These are phyloP conservation scores for Nakaseomyces bracarensis DNA, from an alignment of 1,139 yeast species.

Conservation along the genomic window DNA sequence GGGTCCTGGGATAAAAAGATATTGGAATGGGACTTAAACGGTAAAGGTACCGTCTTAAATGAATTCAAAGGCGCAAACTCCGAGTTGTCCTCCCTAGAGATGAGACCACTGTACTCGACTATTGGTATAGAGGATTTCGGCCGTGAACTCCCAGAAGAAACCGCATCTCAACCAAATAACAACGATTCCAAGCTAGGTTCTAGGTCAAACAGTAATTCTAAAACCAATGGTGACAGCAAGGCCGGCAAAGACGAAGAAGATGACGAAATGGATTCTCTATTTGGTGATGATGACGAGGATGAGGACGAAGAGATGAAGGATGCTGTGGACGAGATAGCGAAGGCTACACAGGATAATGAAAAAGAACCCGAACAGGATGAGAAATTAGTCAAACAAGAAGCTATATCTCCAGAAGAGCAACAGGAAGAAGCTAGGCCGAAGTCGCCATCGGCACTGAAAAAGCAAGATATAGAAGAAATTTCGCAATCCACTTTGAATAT, in stretches of 20 bases:
- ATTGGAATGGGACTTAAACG: slow-evolving; percentile 77
- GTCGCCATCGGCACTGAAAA: background rate
- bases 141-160: slow-evolving; percentile 6
- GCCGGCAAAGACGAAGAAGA: slow-evolving; percentile 33
- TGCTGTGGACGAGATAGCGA: background rate
- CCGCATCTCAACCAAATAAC: slow-evolving; percentile 11
- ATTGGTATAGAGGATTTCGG: slow-evolving; percentile 27
- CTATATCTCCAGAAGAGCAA: no score
- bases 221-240: slow-evolving; percentile 5
- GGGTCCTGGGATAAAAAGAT: slow-evolving; percentile 88
- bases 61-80: slow-evolving; percentile 53
- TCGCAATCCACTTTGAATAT: slow-evolving; percentile 23
- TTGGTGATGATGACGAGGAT: slow-evolving; percentile 68
- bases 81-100: slow-evolving; percentile 70
- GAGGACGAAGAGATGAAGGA: slow-evolving; percentile 27
- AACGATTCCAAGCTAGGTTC: background rate
- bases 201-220: background rate
- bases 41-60: slow-evolving; percentile 45
- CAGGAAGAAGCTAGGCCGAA: background rate
- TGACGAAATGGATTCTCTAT: slow-evolving; percentile 67
- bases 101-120: slow-evolving; percentile 63
- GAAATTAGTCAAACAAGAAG: slow-evolving; percentile 10
- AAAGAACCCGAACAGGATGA: background rate
- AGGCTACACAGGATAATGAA: background rate
- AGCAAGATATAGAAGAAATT: slow-evolving; percentile 23